Evolutionary conservation across 306 rosid species (phyloP).

Genomic region (Heteromeles arbutifolia): DNA sequence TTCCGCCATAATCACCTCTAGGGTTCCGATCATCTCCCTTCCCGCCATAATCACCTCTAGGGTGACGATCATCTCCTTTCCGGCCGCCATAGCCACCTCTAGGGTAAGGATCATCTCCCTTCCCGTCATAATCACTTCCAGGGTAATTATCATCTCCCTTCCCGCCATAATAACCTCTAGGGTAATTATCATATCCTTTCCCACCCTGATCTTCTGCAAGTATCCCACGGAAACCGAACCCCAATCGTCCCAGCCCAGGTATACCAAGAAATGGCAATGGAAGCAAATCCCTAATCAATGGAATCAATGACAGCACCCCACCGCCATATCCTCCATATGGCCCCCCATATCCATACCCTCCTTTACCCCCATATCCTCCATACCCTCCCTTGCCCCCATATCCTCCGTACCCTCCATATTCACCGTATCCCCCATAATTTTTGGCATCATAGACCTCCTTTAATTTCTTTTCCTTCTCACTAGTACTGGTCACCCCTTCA

Average conservation of each 20-base stretch:
- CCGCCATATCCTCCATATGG: background rate
- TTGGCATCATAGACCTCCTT: background rate
- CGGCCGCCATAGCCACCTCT: background rate
- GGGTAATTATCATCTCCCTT: background rate
- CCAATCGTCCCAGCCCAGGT: background rate
- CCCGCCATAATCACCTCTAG: background rate
- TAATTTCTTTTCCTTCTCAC: background rate
- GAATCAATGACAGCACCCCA: background rate
- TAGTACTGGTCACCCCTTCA: slow-evolving; percentile 14
- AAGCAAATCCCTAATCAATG: background rate
- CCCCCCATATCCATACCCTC: background rate
- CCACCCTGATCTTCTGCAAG: background rate
- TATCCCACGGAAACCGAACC: background rate
- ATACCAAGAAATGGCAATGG: background rate
- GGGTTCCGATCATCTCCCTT: background rate
- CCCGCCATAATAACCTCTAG: background rate
- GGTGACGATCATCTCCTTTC: background rate
- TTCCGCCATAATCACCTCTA: too few species aligned
- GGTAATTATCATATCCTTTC: background rate
- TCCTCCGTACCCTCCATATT: background rate
- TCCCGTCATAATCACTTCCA: background rate
- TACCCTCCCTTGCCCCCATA: background rate
- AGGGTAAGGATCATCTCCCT: background rate
- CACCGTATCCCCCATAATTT: background rate
- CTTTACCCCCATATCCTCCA: background rate